These are phyloP conservation scores for Metarhizium album DNA, from an alignment of 2,329 filamentous ascomycete genomes.

Conservation along the genomic window DNA sequence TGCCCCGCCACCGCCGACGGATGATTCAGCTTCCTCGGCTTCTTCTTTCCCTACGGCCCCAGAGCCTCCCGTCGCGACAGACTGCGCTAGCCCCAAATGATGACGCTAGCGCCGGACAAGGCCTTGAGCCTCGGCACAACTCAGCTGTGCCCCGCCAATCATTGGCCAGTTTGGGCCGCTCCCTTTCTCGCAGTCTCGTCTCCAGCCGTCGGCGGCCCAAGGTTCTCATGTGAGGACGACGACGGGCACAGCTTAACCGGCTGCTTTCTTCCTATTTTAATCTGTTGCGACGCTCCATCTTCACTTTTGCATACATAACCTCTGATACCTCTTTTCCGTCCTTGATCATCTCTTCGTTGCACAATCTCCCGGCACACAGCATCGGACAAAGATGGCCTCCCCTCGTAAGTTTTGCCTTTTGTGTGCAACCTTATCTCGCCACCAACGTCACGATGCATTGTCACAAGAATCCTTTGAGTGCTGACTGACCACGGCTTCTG, in stretches of 20 bases:
- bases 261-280: background rate
- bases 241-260: background rate
- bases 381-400: slow-evolving; percentile 8
- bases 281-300: background rate
- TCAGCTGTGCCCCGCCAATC: background rate
- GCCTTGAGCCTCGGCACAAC: slow-evolving; percentile 6
- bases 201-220: background rate
- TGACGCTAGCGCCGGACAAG: background rate
- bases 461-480: background rate
- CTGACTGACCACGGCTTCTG: background rate
- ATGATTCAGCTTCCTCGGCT: slow-evolving; percentile 3
- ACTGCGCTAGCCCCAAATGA: background rate
- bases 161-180: background rate
- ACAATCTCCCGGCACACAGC: background rate
- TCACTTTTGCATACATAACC: background rate
- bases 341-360: background rate
- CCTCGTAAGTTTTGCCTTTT: slow-evolving; percentile 9
- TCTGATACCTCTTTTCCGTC: background rate
- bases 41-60: no score
- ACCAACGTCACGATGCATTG: background rate
- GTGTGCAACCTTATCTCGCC: background rate
- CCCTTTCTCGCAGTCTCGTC: no score
- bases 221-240: slow-evolving; percentile 1
- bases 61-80: background rate
- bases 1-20: background rate